Evolutionary conservation across 2,329 filamentous ascomycete genomes (phyloP).

Genomic region (Aspergillus spinulosporus): DNA sequence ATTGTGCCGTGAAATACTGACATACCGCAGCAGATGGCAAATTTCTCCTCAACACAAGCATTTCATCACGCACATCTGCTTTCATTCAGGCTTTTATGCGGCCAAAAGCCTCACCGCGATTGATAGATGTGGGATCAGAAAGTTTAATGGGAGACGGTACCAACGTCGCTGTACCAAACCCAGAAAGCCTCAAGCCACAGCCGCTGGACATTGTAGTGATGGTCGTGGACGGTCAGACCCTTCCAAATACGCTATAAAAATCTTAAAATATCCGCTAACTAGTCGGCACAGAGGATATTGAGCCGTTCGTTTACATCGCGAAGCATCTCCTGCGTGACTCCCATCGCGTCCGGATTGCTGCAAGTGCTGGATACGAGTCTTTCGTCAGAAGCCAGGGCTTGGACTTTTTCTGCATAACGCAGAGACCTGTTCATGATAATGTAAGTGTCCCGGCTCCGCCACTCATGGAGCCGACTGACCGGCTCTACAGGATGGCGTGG

Average conservation of each 20-base stretch:
- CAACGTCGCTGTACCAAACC: not conserved
- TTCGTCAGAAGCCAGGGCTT: constrained; percentile 56
- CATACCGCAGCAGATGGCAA: too few species aligned
- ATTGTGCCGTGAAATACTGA: too few species aligned
- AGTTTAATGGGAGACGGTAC: not conserved
- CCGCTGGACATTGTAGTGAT: constrained; percentile 9
- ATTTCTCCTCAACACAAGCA: not conserved
- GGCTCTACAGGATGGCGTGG: constrained; percentile 43
- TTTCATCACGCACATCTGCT: constrained; percentile 1
- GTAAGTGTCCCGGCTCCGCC: constrained; percentile 22
- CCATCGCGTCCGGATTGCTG: constrained; percentile 59
- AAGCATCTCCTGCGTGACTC: constrained; percentile 51
- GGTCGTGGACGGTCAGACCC: constrained; percentile 1
- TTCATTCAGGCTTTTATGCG: constrained; percentile 5
- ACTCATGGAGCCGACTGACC: too few species aligned
- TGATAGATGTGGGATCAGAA: not conserved
- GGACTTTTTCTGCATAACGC: constrained; percentile 56
- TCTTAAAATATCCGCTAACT: too few species aligned
- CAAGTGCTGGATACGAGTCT: constrained; percentile 55
- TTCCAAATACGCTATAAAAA: not conserved
- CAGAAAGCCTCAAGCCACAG: not conserved
- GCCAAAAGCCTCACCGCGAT: not conserved
- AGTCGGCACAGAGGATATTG: constrained; percentile 45
- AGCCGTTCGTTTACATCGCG: constrained; percentile 61
- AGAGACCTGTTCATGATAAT: too few species aligned